These are phyloP conservation scores for Penstemon davidsonii DNA, from an alignment of 257 asterid genomes.

Conservation along the genomic window DNA sequence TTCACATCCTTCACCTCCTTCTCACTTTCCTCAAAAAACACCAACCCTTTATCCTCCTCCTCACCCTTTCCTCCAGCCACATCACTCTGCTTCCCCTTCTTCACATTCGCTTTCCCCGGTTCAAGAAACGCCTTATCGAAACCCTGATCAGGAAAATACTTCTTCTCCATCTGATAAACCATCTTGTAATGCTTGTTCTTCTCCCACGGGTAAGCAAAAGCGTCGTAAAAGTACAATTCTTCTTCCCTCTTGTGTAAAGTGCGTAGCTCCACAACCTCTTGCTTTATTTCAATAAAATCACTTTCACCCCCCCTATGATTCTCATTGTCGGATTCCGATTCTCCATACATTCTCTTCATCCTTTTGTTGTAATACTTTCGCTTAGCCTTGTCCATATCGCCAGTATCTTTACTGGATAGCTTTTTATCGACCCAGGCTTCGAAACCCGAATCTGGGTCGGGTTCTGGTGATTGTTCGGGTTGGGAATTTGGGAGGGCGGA, in stretches of 20 bases:
- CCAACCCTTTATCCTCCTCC: constrained; percentile 47
- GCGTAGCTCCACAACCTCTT: constrained; percentile 80
- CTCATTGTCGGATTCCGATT: constrained; percentile 64
- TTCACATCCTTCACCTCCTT: constrained; percentile 37
- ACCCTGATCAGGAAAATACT: constrained; percentile 89
- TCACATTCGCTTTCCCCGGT: constrained; percentile 53
- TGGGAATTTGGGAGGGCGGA: constrained; percentile 38
- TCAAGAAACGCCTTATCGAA: constrained; percentile 92
- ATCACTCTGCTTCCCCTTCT: constrained; percentile 31
- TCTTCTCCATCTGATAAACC: constrained; percentile 96
- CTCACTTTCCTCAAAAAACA: constrained; percentile 63
- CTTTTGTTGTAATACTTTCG: constrained; percentile 76
- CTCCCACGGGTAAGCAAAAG: constrained; percentile 97
- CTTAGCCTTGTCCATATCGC: constrained; percentile 63
- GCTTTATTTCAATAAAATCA: constrained; percentile 74
- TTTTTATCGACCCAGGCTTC: constrained; percentile 85
- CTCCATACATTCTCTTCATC: constrained; percentile 84
- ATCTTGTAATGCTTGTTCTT: constrained; percentile 90
- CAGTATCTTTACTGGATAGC: constrained; percentile 32
- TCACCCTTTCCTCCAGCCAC: constrained; percentile 12
- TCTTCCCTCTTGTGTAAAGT: constrained; percentile 82
- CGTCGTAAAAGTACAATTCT: constrained; percentile 79
- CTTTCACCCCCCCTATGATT: constrained; percentile 36
- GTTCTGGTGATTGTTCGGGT: constrained; percentile 19
- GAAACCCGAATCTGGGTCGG: constrained; percentile 51